Evolutionary conservation across 1,139 yeast genomes (phyloP).

Genomic region (Taphrina wiesneri): DNA sequence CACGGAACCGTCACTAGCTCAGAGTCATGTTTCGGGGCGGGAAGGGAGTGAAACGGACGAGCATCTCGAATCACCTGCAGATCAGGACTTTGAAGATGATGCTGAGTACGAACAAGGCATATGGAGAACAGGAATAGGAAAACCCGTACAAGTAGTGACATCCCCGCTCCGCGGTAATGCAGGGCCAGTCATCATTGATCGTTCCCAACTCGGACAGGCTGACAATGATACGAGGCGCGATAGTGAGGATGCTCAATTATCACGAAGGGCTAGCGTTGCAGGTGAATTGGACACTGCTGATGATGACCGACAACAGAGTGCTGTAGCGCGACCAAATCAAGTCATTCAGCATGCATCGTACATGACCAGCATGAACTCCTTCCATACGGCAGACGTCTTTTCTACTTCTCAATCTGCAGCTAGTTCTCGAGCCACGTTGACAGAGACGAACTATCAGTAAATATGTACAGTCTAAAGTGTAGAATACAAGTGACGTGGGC

Average conservation of each 20-base stretch:
- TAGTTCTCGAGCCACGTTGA: slow-evolving; percentile 1
- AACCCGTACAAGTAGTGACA: slow-evolving; percentile 22
- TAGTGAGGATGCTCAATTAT: neutral
- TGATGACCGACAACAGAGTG: neutral
- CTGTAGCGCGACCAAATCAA: neutral
- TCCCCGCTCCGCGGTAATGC: neutral
- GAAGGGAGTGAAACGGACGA: slow-evolving; percentile 1
- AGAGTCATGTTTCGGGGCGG: neutral
- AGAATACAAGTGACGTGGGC: neutral
- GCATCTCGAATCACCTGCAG: neutral
- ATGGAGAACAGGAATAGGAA: slow-evolving; percentile 28
- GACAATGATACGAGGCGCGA: neutral
- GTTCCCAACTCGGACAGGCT: neutral
- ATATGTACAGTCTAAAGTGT: slow-evolving; percentile 13
- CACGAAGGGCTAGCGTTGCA: neutral
- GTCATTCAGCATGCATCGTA: slow-evolving; percentile 5
- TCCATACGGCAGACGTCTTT: slow-evolving; percentile 5
- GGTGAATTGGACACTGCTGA: neutral
- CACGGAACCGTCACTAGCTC: neutral
- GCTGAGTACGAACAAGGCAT: slow-evolving; percentile 30
- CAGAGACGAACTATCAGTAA: neutral
- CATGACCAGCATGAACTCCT: slow-evolving; percentile 12
- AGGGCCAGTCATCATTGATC: slow-evolving; percentile 14
- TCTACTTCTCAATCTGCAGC: neutral
- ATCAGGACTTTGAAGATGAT: slow-evolving; percentile 7